phyloP scores from a whole-genome alignment of 78 protist species.

The Dictyostelium discoideum region DNA sequence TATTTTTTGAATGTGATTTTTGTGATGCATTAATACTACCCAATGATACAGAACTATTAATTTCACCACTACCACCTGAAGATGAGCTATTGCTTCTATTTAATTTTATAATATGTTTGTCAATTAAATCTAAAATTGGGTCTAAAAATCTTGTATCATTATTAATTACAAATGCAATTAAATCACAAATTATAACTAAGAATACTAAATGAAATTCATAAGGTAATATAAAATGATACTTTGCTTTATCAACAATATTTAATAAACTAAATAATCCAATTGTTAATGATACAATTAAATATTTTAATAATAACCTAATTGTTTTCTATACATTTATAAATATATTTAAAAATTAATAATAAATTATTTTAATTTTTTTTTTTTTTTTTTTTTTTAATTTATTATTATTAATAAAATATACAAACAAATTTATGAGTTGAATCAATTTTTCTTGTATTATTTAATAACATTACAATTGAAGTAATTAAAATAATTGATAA shows the following conservation, averaged over 20 bases:
- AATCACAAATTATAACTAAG: neutral
- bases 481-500: neutral
- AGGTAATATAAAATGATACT: slow-evolving; percentile 11
- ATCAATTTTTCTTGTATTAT: slow-evolving; percentile 3
- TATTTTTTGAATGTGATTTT: neutral
- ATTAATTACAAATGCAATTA: slow-evolving; percentile 19
- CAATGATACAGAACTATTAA: neutral
- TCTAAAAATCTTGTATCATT: neutral
- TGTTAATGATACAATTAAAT: neutral
- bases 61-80: neutral
- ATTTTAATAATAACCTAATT: neutral
- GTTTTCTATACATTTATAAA: neutral
- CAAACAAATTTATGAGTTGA: neutral
- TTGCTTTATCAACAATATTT: slow-evolving; percentile 2
- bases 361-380: too few relatives aligned
- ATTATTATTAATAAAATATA: too few relatives aligned
- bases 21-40: neutral
- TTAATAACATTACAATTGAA: neutral
- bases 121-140: neutral
- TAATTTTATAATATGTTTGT: neutral
- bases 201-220: slow-evolving; percentile 20
- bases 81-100: neutral
- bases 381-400: too few relatives aligned
- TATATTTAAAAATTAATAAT: too few relatives aligned
- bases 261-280: slow-evolving; percentile 11